Evolutionary conservation across 352 stramenopile species (phyloP), one percentile per base, ranked within the genome.

Genomic region (Globisporangium heterothallicum): DNA sequence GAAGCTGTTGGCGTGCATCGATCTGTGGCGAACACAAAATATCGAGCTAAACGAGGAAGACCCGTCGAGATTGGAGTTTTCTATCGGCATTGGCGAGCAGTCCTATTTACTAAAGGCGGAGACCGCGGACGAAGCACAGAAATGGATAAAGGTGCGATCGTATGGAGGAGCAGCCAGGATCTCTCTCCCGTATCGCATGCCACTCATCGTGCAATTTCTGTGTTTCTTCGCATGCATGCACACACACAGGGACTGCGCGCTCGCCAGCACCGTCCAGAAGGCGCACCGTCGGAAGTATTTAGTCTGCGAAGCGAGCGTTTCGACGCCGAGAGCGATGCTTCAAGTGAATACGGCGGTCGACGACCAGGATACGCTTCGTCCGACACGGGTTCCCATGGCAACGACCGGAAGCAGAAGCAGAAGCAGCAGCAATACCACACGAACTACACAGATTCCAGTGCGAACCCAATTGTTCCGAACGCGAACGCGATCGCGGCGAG

Each of bases 1-100:
- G 53, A 94, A 92, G 64, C 56, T 94, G 36, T 56, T 94, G 51
- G 84, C 84, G 42, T 94, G 84, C 66, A 94, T 94, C 61, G 84
- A 94, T 53, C 57, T 94, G 50, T 94, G 83, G 83, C 79, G 80
- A 30, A 94, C 79, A 40, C 78, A 91, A 49, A 74, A 73, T 56
- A 94, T 94, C 59, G 77, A 85, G 34, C 68, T 89, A 53, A 75
- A 75, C 49, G 18, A 71, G 6, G 54, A 59, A 25, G 80, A 94
- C 64, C 49, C 51, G 1, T 60, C 81, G 38, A 71, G 72, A 32
- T 69, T 84, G 50, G 83, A 94, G 61, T 94, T 94, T 59, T 89
- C 73, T 29, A 88, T 94, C 66, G 68, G 76, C 42, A 92, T 94
- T 42, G 83, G 80, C 54, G 83, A 94, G 30, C 83, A 94, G 63